These are phyloP conservation scores for Meyerozyma elateridarum DNA, from an alignment of 1,139 yeast species.

Conservation along the genomic window DNA sequence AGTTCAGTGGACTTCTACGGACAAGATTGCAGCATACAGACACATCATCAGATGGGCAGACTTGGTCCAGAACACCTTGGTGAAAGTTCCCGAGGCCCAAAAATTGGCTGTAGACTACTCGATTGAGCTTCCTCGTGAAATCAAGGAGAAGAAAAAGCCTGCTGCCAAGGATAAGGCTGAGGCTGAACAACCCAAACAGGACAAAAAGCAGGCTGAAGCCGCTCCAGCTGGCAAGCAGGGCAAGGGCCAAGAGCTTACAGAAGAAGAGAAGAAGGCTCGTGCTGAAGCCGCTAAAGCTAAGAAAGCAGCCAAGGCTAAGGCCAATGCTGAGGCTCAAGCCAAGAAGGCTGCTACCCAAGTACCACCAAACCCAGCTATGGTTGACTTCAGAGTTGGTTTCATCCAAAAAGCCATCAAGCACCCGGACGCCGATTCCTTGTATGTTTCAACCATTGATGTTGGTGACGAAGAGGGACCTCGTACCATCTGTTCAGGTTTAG, in stretches of 20 bases:
- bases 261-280: constrained; percentile 60
- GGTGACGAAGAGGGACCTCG: constrained; percentile 97
- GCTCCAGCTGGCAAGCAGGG: constrained; percentile 16
- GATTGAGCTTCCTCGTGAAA: constrained; percentile 56
- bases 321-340: constrained; percentile 43
- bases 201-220: constrained; percentile 16
- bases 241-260: constrained; percentile 32
- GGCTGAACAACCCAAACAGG: constrained; percentile 14
- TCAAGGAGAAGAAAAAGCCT: constrained; percentile 47
- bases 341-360: constrained; percentile 52
- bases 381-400: constrained; percentile 93
- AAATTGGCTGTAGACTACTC: constrained; percentile 55
- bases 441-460: constrained; percentile 92
- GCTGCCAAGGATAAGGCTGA: constrained; percentile 36
- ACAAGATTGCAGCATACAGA: constrained; percentile 55
- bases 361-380: constrained; percentile 73
- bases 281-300: constrained; percentile 64
- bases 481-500: constrained; percentile 95
- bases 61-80: constrained; percentile 65
- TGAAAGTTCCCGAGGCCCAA: constrained; percentile 49
- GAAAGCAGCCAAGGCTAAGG: constrained; percentile 62
- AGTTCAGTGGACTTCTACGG: constrained; percentile 48
- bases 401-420: constrained; percentile 95
- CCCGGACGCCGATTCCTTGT: constrained; percentile 95
- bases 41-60: constrained; percentile 92